A percentile compares a stretch with the other conserved stretches of the same genome.
phyloP scores from a whole-genome alignment of 768 basidiomycete species.

The Artomyces pyxidatus region DNA sequence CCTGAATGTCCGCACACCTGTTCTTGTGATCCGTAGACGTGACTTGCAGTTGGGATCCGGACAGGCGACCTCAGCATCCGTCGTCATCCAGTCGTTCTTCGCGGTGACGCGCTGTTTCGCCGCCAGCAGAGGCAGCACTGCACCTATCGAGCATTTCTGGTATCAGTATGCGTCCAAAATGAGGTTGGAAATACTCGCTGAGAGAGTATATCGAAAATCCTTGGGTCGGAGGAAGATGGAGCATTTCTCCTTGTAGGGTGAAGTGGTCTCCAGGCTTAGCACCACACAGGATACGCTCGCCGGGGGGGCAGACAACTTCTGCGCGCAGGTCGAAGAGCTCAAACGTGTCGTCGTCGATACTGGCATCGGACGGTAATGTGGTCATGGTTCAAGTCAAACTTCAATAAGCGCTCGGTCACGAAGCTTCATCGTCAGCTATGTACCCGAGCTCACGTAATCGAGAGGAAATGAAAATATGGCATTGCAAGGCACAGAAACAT shows the following conservation, averaged over 20 bases:
- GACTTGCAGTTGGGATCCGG: slow-evolving; percentile 62
- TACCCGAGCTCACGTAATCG: no score
- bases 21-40: slow-evolving; percentile 41
- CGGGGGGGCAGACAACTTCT: slow-evolving; percentile 52
- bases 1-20: slow-evolving; percentile 42
- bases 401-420: no score
- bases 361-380: no score
- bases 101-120: slow-evolving; percentile 55
- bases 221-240: slow-evolving; percentile 50
- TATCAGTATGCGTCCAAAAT: background rate
- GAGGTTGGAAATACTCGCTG: slow-evolving; percentile 25
- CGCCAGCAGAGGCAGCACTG: slow-evolving; percentile 57
- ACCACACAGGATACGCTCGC: slow-evolving; percentile 51
- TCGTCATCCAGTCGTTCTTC: slow-evolving; percentile 59
- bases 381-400: no score
- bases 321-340: slow-evolving; percentile 58
- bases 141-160: slow-evolving; percentile 27
- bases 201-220: slow-evolving; percentile 66
- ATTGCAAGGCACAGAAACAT: background rate
- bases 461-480: no score
- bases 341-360: slow-evolving; percentile 43
- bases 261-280: slow-evolving; percentile 60
- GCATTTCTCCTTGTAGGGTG: slow-evolving; percentile 54
- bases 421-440: no score
- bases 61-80: slow-evolving; percentile 56